phyloP scores from a whole-genome alignment of 768 basidiomycete species.

The Lenzites betulinus region DNA sequence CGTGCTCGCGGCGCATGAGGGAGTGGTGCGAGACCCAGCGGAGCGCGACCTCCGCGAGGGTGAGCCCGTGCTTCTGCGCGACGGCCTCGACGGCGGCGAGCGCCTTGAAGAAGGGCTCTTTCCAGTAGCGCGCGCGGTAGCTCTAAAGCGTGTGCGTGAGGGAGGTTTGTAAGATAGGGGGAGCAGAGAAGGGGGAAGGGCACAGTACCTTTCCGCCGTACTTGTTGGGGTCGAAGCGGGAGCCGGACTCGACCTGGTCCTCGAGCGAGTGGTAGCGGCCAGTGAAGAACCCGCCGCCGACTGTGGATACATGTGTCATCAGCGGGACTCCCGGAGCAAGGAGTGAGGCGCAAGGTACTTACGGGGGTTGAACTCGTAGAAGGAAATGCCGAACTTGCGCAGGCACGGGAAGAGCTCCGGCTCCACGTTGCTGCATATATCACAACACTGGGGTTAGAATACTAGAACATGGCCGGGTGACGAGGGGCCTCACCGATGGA shows the following conservation, averaged over 20 bases:
- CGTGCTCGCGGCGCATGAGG: slow-evolving; percentile 45
- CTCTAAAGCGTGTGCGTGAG: slow-evolving; percentile 5
- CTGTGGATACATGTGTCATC: slow-evolving; percentile 17
- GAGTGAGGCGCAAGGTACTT: neutral
- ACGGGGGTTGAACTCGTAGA: slow-evolving; percentile 46
- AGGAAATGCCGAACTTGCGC: slow-evolving; percentile 42
- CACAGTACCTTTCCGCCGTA: slow-evolving; percentile 47
- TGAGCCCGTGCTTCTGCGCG: slow-evolving; percentile 40
- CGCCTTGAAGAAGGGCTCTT: slow-evolving; percentile 52
- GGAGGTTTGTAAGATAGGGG: too few relatives aligned
- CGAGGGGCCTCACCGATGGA: slow-evolving; percentile 31
- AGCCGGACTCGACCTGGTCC: slow-evolving; percentile 48
- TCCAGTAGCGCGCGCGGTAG: slow-evolving; percentile 47
- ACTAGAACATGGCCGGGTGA: neutral
- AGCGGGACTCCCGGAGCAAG: neutral
- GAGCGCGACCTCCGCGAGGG: slow-evolving; percentile 44
- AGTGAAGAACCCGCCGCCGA: slow-evolving; percentile 45
- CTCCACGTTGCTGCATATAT: slow-evolving; percentile 29
- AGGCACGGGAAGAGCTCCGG: slow-evolving; percentile 46
- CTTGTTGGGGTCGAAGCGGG: slow-evolving; percentile 54
- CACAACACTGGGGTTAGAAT: neutral
- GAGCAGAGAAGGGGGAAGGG: neutral
- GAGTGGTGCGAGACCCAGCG: slow-evolving; percentile 54
- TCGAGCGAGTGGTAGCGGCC: slow-evolving; percentile 38
- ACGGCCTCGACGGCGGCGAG: slow-evolving; percentile 45